Evolutionary conservation across 208 protist species (phyloP), one percentile per base, ranked within the genome.

Genomic region (Endotrypanum monterogeii): DNA sequence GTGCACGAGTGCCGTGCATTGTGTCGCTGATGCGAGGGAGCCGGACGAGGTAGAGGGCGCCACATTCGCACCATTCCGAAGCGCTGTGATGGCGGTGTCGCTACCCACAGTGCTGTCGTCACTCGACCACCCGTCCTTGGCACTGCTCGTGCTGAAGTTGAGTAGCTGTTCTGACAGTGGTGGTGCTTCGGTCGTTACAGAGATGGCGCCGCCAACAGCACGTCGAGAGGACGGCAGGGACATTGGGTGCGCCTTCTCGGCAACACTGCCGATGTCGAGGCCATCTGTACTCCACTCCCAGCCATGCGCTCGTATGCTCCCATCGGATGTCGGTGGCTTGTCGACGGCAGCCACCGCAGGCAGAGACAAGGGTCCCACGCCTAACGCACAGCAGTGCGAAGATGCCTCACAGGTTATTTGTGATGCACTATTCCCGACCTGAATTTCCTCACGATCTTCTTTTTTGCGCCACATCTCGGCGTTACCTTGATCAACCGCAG

Each of bases 391-490:
- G 9, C 58, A 16, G 23, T 23, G 58, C 58, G 25, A 46, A n/a
- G n/a, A n/a, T n/a, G n/a, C n/a, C 23, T 28, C 58, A 11, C 25
- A 35, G 14, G 0, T 5, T 23, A 7, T 2, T 16, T n/a, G 37
- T 46, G 58, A 23, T 37, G 37, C 58, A 25, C n/a, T n/a, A n/a
- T 6, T 18, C n/a, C 23, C 12, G 14, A 55, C 37, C 39, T 35
- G 20, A 48, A 63, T 30, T 30, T 44, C 46, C 28, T 37, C 69
- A 18, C 28, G n/a, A 6, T 74, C 51, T 2, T 75, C 73, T 67
- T 74, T 32, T 25, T 70, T 62, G 60, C 51, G 55, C 51, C 70
- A 75, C 51, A 67, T 67, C 54, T 69, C 73, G 16, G 23, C 75
- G 56, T 81, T 75, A 0, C 50, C 74, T 14, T 57, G 56, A 1